These are phyloP conservation scores for Zostera marina DNA, from an alignment of 116 monocot species.

Conservation along the genomic window DNA sequence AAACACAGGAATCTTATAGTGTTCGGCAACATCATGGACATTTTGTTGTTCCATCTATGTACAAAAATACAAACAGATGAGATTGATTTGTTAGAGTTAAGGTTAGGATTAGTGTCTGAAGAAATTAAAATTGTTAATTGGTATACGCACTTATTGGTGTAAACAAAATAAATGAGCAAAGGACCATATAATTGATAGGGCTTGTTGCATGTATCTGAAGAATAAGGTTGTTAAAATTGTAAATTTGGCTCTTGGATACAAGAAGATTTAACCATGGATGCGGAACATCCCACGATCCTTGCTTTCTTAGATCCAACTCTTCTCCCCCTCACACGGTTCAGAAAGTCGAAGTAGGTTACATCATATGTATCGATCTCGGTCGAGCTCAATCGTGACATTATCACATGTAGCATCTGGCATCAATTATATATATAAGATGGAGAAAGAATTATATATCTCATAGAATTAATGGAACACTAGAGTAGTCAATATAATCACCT, in stretches of 20 bases:
- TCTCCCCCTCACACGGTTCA: constrained; percentile 27
- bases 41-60: constrained; percentile 44
- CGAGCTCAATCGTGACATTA: constrained; percentile 1
- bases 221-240: constrained; percentile 15
- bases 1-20: no score
- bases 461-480: no score
- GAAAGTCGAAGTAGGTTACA: constrained; percentile 26
- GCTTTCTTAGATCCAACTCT: constrained; percentile 16
- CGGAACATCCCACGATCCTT: constrained; percentile 41
- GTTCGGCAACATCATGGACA: constrained; percentile 28
- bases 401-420: background rate
- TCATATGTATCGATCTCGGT: background rate
- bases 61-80: background rate
- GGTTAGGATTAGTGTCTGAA: no score
- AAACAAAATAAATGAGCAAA: constrained; percentile 30
- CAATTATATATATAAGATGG: background rate
- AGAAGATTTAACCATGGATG: constrained; percentile 55
- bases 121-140: no score
- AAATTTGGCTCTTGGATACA: constrained; percentile 23
- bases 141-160: constrained; percentile 4
- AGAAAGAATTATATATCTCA: no score
- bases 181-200: constrained; percentile 12
- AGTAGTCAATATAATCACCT: constrained; percentile 1
- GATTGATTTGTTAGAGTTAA: no score
- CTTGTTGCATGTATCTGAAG: constrained; percentile 8